Evolutionary conservation across 2,329 filamentous ascomycete species (phyloP), one percentile per base, ranked within the genome.

Genomic region (Conoideocrella luteorostrata): DNA sequence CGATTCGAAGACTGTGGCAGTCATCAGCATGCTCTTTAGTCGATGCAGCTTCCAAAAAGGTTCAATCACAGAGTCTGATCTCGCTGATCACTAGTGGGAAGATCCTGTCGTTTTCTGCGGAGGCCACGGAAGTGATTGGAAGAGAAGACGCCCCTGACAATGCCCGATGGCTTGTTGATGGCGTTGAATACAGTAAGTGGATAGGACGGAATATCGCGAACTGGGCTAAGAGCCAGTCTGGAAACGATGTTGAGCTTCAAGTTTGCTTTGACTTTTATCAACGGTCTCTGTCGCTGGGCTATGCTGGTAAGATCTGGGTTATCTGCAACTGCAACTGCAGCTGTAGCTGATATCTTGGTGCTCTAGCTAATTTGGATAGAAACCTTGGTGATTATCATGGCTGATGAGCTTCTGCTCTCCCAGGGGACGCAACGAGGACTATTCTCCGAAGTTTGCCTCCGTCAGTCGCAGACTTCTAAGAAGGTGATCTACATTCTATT

Each of bases 281-380:
- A 4, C 82, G 83, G 49, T 71, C 78, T 2, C 66, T 91, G 46
- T 82, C 76, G 23, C 62, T 95, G 23, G 88, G 87, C 3, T 88
- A 93, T 62, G 69, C 74, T 42, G 83, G 87, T 86, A 70, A 58
- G 67, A 26, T 15, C 12, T 29, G 15, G 2, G n/a, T n/a, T n/a
- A n/a, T n/a, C n/a, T n/a, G n/a, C n/a, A n/a, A n/a, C n/a, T n/a
- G n/a, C n/a, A n/a, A n/a, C n/a, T n/a, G n/a, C n/a, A n/a, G n/a
- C n/a, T n/a, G n/a, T n/a, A n/a, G n/a, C n/a, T n/a, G n/a, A 18
- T 21, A 13, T 12, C 12, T 29, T 12, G 26, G 20, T 20, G 5
- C 22, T 15, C 15, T 11, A n/a, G 24, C 21, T 26, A 52, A 63
- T 35, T 60, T 44, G 6, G 2, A 11, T 38, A 76, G 74, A 77